A percentile compares a stretch with the other conserved stretches of the same genome.
Conservation (phyloP, 495 filamentous ascomycete species). For the Annulohypoxylon moriforme region DNA sequence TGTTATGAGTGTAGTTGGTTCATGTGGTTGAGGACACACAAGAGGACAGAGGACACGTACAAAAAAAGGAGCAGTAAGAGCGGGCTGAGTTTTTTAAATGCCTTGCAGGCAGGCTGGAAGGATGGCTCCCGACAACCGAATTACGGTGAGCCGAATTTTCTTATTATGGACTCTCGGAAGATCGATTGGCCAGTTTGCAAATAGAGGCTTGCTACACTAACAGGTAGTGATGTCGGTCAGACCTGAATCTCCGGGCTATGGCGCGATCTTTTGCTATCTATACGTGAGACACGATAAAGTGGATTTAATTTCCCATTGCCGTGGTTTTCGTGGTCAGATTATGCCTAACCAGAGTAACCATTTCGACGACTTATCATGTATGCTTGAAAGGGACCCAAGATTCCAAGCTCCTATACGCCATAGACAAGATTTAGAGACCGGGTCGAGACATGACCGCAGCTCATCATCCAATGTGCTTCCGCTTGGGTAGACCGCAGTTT, state of each 20-base stretch:
- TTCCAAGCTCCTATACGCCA: neutral
- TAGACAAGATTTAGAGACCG: neutral
- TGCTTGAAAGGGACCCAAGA: neutral
- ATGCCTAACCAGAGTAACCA: neutral
- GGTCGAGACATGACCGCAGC: neutral
- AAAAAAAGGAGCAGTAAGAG: neutral
- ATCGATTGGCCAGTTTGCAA: constrained; percentile 39
- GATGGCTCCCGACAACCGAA: constrained; percentile 14
- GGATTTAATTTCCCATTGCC: constrained; percentile 22
- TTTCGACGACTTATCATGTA: neutral
- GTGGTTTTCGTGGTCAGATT: constrained; percentile 14
- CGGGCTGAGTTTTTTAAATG: constrained; percentile 33
- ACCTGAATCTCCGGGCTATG: constrained; percentile 17
- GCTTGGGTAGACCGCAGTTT: constrained; percentile 8
- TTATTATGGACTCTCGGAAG: constrained; percentile 35
- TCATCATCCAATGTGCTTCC: constrained; percentile 5
- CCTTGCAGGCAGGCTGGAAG: neutral
- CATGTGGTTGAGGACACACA: neutral
- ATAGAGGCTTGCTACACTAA: constrained; percentile 29
- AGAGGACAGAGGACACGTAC: constrained; percentile 23
- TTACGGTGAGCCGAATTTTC: constrained; percentile 42
- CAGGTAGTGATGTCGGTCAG: constrained; percentile 20
- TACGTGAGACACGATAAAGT: constrained; percentile 41
- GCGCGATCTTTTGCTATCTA: constrained; percentile 34
- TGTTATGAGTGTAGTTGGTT: constrained; percentile 1